Base-by-base conservation (phyloP, 1,139 yeast species). In the Taphrina communis region DNA sequence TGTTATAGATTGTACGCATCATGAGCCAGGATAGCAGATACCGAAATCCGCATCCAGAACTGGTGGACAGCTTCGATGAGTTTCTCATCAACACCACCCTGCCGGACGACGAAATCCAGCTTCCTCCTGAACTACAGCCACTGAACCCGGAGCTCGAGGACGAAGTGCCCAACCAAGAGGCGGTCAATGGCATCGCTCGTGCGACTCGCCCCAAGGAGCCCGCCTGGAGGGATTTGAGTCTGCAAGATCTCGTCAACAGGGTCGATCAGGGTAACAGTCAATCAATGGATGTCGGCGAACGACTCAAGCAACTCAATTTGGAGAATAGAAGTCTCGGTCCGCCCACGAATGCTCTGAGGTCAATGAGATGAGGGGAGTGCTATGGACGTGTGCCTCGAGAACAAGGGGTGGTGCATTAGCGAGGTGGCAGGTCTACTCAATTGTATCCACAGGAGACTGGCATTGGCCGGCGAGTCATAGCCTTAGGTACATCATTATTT, bases 91-190 rank as follows among this genome's bases (percentile, higher is more conserved):
- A 63, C 44, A 57, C 67, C 1, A 38, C 61, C 7, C 74, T 80
- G 53, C 78, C 76, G 60, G 75, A 75, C 62, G 82, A 79, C 60
- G 76, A 69, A 42, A 76, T 79, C 51, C 70, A 70, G 8, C 75
- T 78, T 17, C 75, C 78, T 9, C 74, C 76, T 8, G 79, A 77
- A 59, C 77, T 74, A 58, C 75, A 74, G 69, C 79, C 80, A 4
- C 70, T 73, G 59, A 75, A 74, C 56, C 76, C 77, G 11, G 80
- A 77, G 48, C 80, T 77, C 56, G 79, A 78, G 48, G 80, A 78
- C 63, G 80, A 77, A 39, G 74, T 74, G 39, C 76, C 80, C 0
- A 78, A 78, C 42, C 73, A 73, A 60, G 74, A 72, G 46, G 71
- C 72, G 44, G 71, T 71, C 38, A 63, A 69, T 56, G 73, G 72